Percentiles rank a stretch among this genome's conserved stretches.
Evolutionary conservation across 2,329 filamentous ascomycete species (phyloP).

Genomic region (Hypomyces rosellus): DNA sequence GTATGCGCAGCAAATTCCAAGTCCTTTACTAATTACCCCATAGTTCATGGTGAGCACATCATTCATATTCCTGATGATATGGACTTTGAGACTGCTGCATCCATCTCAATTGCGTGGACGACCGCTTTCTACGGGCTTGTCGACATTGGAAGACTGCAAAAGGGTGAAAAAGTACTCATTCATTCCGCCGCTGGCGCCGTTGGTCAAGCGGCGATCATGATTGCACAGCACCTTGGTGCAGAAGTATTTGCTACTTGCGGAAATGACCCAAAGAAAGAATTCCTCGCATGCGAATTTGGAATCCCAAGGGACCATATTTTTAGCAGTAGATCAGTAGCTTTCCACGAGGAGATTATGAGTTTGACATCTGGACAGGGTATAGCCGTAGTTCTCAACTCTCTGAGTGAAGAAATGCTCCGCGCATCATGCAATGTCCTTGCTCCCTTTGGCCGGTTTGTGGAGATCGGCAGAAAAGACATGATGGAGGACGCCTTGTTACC

Average conservation of each 20-base stretch:
- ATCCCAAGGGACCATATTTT: constrained; percentile 2
- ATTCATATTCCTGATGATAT: constrained; percentile 1
- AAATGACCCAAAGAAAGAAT: background rate
- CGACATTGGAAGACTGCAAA: constrained; percentile 11
- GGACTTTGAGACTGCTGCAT: constrained; percentile 1
- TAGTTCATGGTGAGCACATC: background rate
- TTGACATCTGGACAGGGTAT: background rate
- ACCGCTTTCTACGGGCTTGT: constrained; percentile 18
- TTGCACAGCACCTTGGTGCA: background rate
- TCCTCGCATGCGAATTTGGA: background rate
- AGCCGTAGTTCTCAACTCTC: background rate
- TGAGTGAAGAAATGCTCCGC: background rate
- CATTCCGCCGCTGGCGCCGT: background rate
- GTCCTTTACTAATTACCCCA: constrained; percentile 4
- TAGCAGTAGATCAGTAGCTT: background rate
- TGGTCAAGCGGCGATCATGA: background rate
- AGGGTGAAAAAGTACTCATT: constrained; percentile 8
- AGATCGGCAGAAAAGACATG: background rate
- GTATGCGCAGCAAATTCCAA: background rate
- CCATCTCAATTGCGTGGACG: constrained; percentile 2
- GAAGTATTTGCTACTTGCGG: background rate
- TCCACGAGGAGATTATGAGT: background rate
- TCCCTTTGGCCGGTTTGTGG: background rate
- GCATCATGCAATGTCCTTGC: background rate
- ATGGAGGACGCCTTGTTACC: background rate